Conservation (phyloP, 352 stramenopile species). For the Globisporangium uncinulatum region DNA sequence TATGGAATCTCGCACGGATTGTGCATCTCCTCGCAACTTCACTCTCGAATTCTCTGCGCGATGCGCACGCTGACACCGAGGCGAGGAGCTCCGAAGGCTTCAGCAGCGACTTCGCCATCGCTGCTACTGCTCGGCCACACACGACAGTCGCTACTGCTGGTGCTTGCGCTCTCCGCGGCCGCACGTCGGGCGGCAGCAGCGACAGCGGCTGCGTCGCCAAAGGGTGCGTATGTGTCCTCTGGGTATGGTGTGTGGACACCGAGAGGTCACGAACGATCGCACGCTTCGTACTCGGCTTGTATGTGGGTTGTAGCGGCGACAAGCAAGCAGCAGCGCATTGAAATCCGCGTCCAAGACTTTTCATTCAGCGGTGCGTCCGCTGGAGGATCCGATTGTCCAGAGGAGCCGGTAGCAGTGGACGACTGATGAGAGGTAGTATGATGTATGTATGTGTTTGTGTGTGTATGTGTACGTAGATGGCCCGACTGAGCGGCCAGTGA, state of each 20-base stretch:
- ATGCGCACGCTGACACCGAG: background rate
- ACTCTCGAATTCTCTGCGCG: background rate
- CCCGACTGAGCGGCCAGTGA: constrained; percentile 27
- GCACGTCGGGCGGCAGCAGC: constrained; percentile 16
- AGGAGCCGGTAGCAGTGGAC: background rate
- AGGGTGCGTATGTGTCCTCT: constrained; percentile 4
- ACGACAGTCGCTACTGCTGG: constrained; percentile 21
- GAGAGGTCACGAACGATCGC: no score
- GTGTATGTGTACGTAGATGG: constrained; percentile 26
- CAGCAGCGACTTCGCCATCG: background rate
- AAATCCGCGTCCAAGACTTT: constrained; percentile 14
- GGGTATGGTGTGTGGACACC: background rate
- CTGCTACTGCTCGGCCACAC: background rate
- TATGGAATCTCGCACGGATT: background rate
- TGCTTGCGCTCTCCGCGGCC: constrained; percentile 23
- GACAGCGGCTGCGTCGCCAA: constrained; percentile 12
- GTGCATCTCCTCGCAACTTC: background rate
- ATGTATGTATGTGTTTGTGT: background rate
- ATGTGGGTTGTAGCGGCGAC: constrained; percentile 11
- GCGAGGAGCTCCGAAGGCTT: no score
- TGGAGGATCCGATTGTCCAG: background rate
- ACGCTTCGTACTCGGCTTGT: background rate
- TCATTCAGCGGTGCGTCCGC: constrained; percentile 11
- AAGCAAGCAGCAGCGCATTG: constrained; percentile 12
- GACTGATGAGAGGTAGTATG: background rate